Percentiles rank a stretch among this genome's conserved stretches.
These are phyloP conservation scores for Hericium alpestre DNA, from an alignment of 768 basidiomycete genomes.

Conservation along the genomic window DNA sequence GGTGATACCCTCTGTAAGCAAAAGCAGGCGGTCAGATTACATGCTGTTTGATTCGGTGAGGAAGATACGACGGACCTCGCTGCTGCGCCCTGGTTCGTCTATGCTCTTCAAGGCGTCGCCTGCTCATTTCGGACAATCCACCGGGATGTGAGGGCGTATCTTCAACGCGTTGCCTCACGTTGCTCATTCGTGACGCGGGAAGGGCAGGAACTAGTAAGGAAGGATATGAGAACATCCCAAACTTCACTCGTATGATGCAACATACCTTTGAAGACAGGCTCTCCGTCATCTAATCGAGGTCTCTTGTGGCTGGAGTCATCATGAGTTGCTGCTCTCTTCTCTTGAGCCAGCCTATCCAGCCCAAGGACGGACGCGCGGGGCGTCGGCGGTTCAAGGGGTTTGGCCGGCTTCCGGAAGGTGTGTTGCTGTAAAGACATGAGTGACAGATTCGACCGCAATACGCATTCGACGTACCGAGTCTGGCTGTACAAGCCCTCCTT, in stretches of 20 bases:
- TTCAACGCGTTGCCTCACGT: constrained; percentile 64
- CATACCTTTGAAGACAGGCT: constrained; percentile 82
- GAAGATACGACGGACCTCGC: constrained; percentile 32
- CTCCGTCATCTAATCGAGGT: constrained; percentile 44
- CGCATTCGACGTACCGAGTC: constrained; percentile 39
- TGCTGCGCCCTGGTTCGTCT: constrained; percentile 60
- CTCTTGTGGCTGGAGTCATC: constrained; percentile 54
- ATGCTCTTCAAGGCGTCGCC: constrained; percentile 67
- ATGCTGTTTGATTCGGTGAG: no score
- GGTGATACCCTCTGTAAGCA: constrained; percentile 54
- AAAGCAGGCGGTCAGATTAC: not conserved
- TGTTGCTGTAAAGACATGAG: constrained; percentile 43
- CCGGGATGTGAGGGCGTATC: constrained; percentile 93
- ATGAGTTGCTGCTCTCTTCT: constrained; percentile 58
- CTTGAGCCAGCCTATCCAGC: constrained; percentile 77
- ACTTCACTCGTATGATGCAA: not conserved
- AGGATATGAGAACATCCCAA: not conserved
- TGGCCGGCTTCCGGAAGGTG: constrained; percentile 68
- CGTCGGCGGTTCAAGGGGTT: constrained; percentile 64
- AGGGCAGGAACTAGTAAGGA: constrained; percentile 60
- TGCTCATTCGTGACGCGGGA: constrained; percentile 46
- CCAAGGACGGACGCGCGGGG: constrained; percentile 76
- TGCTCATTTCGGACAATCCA: constrained; percentile 71
- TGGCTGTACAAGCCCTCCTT: constrained; percentile 67
- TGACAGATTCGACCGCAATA: not conserved